A percentile compares a stretch with the other conserved stretches of the same genome.
Conservation (phyloP, 2,329 filamentous ascomycete genomes). For the Hirsutella rhossiliensis region DNA sequence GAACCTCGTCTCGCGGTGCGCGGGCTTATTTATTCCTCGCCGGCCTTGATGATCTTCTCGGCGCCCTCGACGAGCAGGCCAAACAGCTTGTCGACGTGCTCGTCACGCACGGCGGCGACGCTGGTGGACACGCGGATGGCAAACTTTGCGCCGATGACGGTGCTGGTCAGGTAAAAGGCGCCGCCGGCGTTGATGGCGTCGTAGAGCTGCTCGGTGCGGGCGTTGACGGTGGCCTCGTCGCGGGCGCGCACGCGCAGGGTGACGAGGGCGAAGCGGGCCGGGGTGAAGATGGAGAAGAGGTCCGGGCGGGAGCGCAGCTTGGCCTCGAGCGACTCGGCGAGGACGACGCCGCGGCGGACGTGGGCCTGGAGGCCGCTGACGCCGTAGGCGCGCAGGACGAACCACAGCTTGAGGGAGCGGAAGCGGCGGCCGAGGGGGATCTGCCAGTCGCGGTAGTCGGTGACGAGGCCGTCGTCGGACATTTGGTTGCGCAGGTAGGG, state of each 20-base stretch:
- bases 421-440: conserved; percentile 86
- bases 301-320: conserved; percentile 49
- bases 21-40: background rate
- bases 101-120: conserved; percentile 53
- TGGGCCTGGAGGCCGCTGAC: conserved; percentile 63
- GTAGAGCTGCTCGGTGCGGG: conserved; percentile 61
- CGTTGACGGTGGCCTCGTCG: conserved; percentile 44
- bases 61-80: conserved; percentile 55
- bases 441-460: conserved; percentile 95
- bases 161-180: conserved; percentile 73
- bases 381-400: conserved; percentile 77
- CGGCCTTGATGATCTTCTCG: conserved; percentile 34
- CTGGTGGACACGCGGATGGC: conserved; percentile 74
- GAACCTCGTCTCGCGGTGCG: background rate
- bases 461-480: conserved; percentile 73
- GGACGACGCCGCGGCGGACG: conserved; percentile 53
- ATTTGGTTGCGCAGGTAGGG: conserved; percentile 73
- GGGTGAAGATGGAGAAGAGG: conserved; percentile 64
- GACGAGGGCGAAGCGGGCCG: conserved; percentile 66
- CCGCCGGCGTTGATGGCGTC: conserved; percentile 62
- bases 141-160: conserved; percentile 59
- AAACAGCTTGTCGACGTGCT: conserved; percentile 64
- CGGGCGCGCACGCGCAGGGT: conserved; percentile 51
- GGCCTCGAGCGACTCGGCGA: conserved; percentile 59
- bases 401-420: conserved; percentile 87